phyloP scores from a whole-genome alignment of 1,139 yeast species.

The Pichia norvegensis region DNA sequence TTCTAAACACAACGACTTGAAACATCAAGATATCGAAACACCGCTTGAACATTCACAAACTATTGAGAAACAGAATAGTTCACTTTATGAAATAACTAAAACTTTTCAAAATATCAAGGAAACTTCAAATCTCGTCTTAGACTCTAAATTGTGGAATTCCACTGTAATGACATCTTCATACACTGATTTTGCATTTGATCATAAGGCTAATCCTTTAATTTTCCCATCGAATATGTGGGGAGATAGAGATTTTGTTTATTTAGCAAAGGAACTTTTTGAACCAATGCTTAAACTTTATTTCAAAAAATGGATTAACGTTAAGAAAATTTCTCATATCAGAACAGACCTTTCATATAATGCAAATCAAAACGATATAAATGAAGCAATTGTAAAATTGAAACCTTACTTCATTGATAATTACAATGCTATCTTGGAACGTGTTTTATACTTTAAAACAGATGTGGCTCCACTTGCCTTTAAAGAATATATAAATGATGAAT shows the following conservation, averaged over 20 bases:
- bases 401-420: conserved; percentile 7
- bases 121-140: background rate
- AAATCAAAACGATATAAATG: background rate
- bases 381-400: background rate
- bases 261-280: conserved; percentile 3
- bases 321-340: background rate
- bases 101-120: background rate
- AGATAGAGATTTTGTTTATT: background rate
- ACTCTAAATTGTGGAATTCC: conserved; percentile 3
- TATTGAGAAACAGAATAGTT: background rate
- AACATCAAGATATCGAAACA: too few relatives aligned
- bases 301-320: conserved; percentile 1
- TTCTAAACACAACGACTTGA: too few relatives aligned
- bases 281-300: conserved; percentile 3
- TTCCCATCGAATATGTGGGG: conserved; percentile 3
- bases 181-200: background rate
- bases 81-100: background rate
- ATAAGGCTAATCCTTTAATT: background rate
- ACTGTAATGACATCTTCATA: background rate
- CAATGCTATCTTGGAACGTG: conserved; percentile 18
- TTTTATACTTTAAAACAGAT: conserved; percentile 13
- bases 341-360: background rate
- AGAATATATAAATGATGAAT: conserved; percentile 12
- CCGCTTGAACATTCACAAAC: too few relatives aligned
- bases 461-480: conserved; percentile 15